Percentiles rank a stretch among this genome's conserved stretches.
Conservation (phyloP, 805 yeast genomes). For the Dipodascopsis tothii region DNA sequence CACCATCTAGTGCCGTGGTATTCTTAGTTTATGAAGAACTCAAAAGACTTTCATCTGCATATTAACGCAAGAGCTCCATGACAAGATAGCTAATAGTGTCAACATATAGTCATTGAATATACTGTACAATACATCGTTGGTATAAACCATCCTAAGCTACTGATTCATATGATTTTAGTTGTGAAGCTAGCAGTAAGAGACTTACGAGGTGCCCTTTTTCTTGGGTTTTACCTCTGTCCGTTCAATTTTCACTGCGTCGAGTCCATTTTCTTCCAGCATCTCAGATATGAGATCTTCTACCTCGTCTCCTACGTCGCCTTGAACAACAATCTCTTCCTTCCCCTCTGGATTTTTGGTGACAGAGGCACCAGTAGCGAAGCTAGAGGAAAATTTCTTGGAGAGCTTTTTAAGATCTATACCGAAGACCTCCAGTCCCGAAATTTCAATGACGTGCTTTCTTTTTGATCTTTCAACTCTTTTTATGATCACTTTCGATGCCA, state of each 20-base stretch:
- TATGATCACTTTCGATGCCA: conserved; percentile 72
- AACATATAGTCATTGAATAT: too few relatives aligned
- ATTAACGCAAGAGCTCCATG: too few relatives aligned
- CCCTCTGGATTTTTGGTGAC: conserved; percentile 85
- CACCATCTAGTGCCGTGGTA: conserved; percentile 84
- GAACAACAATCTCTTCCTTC: conserved; percentile 83
- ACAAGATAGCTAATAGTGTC: too few relatives aligned
- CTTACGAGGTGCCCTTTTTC: conserved; percentile 38
- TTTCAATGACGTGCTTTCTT: conserved; percentile 78
- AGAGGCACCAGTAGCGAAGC: conserved; percentile 92
- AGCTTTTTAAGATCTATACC: conserved; percentile 83
- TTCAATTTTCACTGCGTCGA: conserved; percentile 82
- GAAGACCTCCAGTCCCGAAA: conserved; percentile 80
- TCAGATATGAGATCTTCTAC: conserved; percentile 68
- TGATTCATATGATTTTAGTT: too few relatives aligned
- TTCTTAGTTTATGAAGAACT: conserved; percentile 64
- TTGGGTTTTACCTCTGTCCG: conserved; percentile 74
- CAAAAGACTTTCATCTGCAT: too few relatives aligned
- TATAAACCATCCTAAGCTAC: too few relatives aligned
- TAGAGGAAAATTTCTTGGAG: conserved; percentile 85
- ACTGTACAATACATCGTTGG: too few relatives aligned
- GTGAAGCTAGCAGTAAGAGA: too few relatives aligned
- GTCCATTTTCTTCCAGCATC: conserved; percentile 70
- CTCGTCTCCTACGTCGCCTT: conserved; percentile 92
- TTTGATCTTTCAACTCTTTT: conserved; percentile 86